Percentiles rank a stretch among this genome's conserved stretches.
Evolutionary conservation across 768 basidiomycete species (phyloP).

Genomic region (Tricholoma hemisulphureum): DNA sequence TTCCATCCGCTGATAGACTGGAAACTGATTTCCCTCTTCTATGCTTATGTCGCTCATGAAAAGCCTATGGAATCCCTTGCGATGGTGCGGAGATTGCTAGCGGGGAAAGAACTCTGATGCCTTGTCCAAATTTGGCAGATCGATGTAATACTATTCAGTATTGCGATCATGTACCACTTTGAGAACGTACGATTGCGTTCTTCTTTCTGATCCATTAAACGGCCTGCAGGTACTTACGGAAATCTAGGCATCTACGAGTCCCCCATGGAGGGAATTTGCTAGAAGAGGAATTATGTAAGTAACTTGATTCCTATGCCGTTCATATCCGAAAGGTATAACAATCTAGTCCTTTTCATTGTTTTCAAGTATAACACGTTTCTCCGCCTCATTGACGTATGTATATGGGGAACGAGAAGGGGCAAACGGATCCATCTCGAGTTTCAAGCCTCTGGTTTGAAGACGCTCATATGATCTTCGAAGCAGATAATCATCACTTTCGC

Average conservation of each 20-base stretch:
- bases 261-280: not conserved
- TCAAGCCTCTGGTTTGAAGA: slow-evolving; percentile 25
- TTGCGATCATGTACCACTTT: not conserved
- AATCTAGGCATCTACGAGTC: not conserved
- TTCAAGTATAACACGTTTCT: not conserved
- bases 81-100: slow-evolving; percentile 68
- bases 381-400: not conserved
- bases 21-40: slow-evolving; percentile 17
- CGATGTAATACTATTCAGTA: not conserved
- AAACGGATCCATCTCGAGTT: not conserved
- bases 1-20: slow-evolving; percentile 3
- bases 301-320: not conserved
- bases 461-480: slow-evolving; percentile 18
- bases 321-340: not conserved
- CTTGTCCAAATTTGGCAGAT: not conserved
- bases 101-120: slow-evolving; percentile 19
- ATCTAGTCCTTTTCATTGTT: too few species aligned
- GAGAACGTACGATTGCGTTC: not conserved
- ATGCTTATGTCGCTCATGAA: slow-evolving; percentile 58
- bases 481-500: slow-evolving; percentile 15
- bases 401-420: not conserved
- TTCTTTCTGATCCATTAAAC: not conserved
- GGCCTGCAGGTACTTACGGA: too few species aligned
- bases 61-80: slow-evolving; percentile 62
- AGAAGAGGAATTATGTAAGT: not conserved